These are phyloP conservation scores for Zymoseptoria ardabiliae DNA, from an alignment of 2,329 filamentous ascomycete species.

Conservation along the genomic window DNA sequence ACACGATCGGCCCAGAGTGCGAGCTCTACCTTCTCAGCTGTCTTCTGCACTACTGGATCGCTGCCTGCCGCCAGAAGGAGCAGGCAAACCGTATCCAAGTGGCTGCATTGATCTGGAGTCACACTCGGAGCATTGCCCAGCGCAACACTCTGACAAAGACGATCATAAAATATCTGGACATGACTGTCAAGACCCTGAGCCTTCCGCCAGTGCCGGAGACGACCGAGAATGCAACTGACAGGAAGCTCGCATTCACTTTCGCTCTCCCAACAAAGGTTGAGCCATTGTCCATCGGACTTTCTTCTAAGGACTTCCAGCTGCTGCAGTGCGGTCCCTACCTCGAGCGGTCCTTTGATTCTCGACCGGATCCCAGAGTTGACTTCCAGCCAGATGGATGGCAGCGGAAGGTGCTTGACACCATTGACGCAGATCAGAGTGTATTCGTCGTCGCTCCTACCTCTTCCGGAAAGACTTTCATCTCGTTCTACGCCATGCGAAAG, in stretches of 20 bases:
- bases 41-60: conserved; percentile 44
- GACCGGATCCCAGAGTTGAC: conserved; percentile 58
- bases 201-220: conserved; percentile 31
- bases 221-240: conserved; percentile 12
- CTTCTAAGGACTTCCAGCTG: conserved; percentile 57
- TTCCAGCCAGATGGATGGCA: conserved; percentile 76
- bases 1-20: conserved; percentile 39
- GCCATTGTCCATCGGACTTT: conserved; percentile 27
- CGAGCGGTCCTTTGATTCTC: conserved; percentile 65
- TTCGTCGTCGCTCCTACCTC: conserved; percentile 73
- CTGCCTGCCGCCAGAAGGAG: conserved; percentile 30
- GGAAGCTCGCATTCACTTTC: conserved; percentile 40
- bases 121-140: conserved; percentile 33
- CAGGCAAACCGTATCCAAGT: conserved; percentile 34
- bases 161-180: conserved; percentile 31
- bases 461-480: conserved; percentile 77
- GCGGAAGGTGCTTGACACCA: conserved; percentile 61
- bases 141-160: conserved; percentile 36
- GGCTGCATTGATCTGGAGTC: conserved; percentile 43
- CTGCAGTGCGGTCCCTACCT: conserved; percentile 64
- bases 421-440: conserved; percentile 62
- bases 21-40: conserved; percentile 45
- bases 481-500: conserved; percentile 77
- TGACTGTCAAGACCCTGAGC: conserved; percentile 33
- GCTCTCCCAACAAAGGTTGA: conserved; percentile 26